Percentiles rank a stretch among this genome's conserved stretches.
Evolutionary conservation across 176 grass and related monocot genomes (phyloP).

Genomic region (Hordeum marinum): DNA sequence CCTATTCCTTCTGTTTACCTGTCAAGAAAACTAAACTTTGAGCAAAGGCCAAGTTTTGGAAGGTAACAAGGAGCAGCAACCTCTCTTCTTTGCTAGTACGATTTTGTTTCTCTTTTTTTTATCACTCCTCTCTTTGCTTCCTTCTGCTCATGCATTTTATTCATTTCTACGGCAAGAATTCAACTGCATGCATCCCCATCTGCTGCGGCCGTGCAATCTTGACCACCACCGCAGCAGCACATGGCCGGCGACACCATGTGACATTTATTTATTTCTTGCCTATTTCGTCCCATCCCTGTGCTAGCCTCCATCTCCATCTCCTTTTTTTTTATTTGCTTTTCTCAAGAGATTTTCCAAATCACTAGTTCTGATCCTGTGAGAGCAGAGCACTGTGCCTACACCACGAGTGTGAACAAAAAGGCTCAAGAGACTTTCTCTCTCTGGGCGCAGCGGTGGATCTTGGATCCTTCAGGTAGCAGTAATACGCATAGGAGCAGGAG

Average conservation of each 20-base stretch:
- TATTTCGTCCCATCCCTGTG: constrained; percentile 3
- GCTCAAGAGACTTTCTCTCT: neutral
- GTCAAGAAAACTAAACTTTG: neutral
- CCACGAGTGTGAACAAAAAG: constrained; percentile 42
- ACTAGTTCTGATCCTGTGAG: neutral
- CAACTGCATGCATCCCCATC: constrained; percentile 3
- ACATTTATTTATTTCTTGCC: constrained; percentile 18
- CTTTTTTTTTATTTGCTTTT: neutral
- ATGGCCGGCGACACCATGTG: constrained; percentile 17
- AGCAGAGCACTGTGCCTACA: neutral
- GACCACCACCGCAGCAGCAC: neutral
- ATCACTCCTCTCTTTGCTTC: neutral
- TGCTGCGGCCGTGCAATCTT: constrained; percentile 1
- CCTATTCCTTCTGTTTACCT: neutral
- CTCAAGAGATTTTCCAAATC: neutral
- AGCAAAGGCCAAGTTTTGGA: neutral
- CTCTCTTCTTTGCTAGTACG: neutral
- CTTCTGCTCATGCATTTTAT: neutral
- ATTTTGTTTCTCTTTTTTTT: neutral
- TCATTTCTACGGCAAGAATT: constrained; percentile 22
- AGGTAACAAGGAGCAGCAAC: constrained; percentile 4
- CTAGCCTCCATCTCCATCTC: neutral
- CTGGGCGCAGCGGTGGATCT: constrained; percentile 28
- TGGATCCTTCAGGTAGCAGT: constrained; percentile 37
- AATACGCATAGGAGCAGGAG: constrained; percentile 13